Evolutionary conservation across 371 early-diverging fungal species (phyloP).

Genomic region (Mortierella sp.): DNA sequence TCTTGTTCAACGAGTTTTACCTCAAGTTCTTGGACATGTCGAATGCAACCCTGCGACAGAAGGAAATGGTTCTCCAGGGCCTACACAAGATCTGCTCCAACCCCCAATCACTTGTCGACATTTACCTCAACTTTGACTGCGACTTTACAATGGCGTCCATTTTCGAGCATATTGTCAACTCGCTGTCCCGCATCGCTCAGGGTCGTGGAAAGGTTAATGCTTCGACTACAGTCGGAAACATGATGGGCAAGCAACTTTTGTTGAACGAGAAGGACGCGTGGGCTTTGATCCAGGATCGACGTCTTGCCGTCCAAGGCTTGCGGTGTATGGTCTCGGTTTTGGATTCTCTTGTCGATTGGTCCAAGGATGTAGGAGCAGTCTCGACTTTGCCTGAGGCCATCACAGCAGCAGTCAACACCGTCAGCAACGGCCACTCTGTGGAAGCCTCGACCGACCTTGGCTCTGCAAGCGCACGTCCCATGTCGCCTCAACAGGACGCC

Average conservation of each 20-base stretch:
- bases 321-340: conserved; percentile 63
- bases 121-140: conserved; percentile 98
- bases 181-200: conserved; percentile 70
- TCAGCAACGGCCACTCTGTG: conserved; percentile 29
- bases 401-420: conserved; percentile 21
- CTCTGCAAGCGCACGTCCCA: conserved; percentile 6
- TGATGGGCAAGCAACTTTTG: conserved; percentile 56
- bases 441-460: conserved; percentile 30
- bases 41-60: conserved; percentile 59
- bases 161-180: conserved; percentile 82
- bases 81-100: conserved; percentile 75
- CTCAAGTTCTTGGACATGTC: conserved; percentile 75
- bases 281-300: conserved; percentile 58
- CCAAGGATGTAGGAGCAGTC: conserved; percentile 60
- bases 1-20: conserved; percentile 84
- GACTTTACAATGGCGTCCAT: conserved; percentile 83
- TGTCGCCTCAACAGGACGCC: conserved; percentile 36
- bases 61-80: conserved; percentile 64
- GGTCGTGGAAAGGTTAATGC: conserved; percentile 57
- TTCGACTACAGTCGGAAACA: conserved; percentile 49
- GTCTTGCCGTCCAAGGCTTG: conserved; percentile 57
- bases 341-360: conserved; percentile 73
- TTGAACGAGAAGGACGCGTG: conserved; percentile 57
- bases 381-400: conserved; percentile 29
- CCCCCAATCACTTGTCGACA: conserved; percentile 92